These are phyloP conservation scores for Cryoendolithus antarcticus DNA, from an alignment of 2,329 filamentous ascomycete genomes.

Conservation along the genomic window DNA sequence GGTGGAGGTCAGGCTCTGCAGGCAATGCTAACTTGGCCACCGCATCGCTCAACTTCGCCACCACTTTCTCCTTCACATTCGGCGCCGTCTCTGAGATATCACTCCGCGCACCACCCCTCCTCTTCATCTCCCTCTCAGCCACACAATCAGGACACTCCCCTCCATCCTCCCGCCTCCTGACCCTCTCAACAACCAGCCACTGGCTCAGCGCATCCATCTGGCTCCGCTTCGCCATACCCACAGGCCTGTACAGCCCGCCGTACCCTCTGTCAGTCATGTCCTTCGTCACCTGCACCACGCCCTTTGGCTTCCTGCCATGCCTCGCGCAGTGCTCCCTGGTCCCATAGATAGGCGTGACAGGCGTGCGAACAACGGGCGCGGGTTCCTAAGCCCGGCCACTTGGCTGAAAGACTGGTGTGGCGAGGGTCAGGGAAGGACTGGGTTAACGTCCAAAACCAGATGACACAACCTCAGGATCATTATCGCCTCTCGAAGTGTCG, in stretches of 20 bases:
- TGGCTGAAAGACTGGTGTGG: not conserved
- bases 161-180: conserved; percentile 11
- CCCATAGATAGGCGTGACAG: conserved; percentile 13
- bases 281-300: conserved; percentile 6
- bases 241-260: conserved; percentile 19
- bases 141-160: conserved; percentile 21
- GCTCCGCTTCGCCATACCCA: conserved; percentile 12
- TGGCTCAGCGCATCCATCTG: conserved; percentile 21
- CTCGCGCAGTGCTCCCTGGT: conserved; percentile 18
- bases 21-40: not conserved
- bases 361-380: not conserved
- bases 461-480: not conserved
- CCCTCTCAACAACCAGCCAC: conserved; percentile 12
- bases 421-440: conserved; percentile 2
- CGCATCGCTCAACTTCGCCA: not conserved
- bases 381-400: conserved; percentile 4
- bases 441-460: conserved; percentile 1
- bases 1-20: too few relatives aligned
- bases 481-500: conserved; percentile 1
- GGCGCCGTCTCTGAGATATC: too few relatives aligned
- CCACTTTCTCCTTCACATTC: not conserved
- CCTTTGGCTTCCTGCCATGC: conserved; percentile 14
- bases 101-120: too few relatives aligned
- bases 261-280: conserved; percentile 16
- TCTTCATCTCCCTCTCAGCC: conserved; percentile 16